phyloP scores from a whole-genome alignment of 1,139 yeast genomes.

The Geotrichum fermentans region DNA sequence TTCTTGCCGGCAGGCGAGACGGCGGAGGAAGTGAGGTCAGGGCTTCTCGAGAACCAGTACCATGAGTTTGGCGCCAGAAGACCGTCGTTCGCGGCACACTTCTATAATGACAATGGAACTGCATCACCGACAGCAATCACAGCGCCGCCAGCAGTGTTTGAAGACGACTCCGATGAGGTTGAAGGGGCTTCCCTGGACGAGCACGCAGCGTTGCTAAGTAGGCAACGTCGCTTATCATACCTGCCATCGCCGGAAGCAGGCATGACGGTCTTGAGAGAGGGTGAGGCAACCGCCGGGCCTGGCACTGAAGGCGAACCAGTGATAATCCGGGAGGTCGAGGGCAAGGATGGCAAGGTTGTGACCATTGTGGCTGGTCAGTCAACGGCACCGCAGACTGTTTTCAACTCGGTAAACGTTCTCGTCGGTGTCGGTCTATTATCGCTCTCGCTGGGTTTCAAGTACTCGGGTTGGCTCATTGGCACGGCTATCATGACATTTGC shows the following conservation, averaged over 20 bases:
- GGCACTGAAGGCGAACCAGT: constrained; percentile 52
- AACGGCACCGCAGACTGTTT: constrained; percentile 80
- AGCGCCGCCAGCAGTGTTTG: constrained; percentile 29
- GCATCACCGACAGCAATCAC: not conserved
- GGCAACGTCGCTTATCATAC: constrained; percentile 24
- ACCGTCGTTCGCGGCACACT: constrained; percentile 10
- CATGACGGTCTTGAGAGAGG: constrained; percentile 26
- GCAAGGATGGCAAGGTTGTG: constrained; percentile 62
- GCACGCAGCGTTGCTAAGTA: not conserved
- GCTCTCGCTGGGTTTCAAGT: constrained; percentile 70
- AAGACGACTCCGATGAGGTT: constrained; percentile 25
- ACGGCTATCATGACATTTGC: constrained; percentile 48
- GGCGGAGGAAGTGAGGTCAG: constrained; percentile 12
- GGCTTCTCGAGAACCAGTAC: constrained; percentile 2
- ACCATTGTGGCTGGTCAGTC: constrained; percentile 79
- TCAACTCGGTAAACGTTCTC: constrained; percentile 79
- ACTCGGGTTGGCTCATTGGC: constrained; percentile 81
- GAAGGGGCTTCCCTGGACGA: not conserved
- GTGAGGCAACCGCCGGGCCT: constrained; percentile 29
- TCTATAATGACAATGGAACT: constrained; percentile 21
- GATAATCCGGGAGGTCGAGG: constrained; percentile 61
- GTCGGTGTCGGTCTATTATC: constrained; percentile 85
- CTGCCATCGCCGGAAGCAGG: constrained; percentile 25
- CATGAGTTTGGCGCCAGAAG: not conserved
- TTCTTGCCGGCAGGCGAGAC: constrained; percentile 12